A percentile compares a stretch with the other conserved stretches of the same genome.
Evolutionary conservation across 257 asterid genomes (phyloP).

Genomic region (Capsicum chinense): DNA sequence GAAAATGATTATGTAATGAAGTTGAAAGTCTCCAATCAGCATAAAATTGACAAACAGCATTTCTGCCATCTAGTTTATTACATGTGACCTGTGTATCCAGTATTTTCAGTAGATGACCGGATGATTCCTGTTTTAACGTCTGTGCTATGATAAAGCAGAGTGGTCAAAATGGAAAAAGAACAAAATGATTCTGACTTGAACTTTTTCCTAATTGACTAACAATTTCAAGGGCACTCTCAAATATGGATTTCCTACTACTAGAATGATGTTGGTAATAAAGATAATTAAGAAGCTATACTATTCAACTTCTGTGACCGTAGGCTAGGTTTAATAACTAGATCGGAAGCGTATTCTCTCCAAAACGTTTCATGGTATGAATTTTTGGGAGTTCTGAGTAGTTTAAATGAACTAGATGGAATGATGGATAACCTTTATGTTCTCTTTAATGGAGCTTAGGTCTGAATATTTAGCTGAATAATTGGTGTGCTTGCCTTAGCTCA

Average conservation of each 20-base stretch:
- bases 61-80: background rate
- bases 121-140: background rate
- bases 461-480: background rate
- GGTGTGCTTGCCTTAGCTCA: background rate
- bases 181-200: background rate
- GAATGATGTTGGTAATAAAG: background rate
- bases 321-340: background rate
- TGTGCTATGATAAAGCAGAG: background rate
- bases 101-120: conserved; percentile 4
- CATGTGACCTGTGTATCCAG: background rate
- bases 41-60: background rate
- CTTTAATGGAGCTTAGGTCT: background rate
- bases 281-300: background rate
- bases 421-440: conserved; percentile 2
- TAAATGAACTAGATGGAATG: conserved; percentile 5
- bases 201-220: background rate
- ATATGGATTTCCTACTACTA: conserved; percentile 17
- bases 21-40: background rate
- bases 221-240: background rate
- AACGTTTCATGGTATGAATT: background rate
- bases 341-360: background rate
- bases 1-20: conserved; percentile 8
- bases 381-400: conserved; percentile 1
- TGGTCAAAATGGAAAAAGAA: background rate
- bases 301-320: background rate